Percentiles rank a stretch among this genome's conserved stretches.
Conservation (phyloP, 1,284 basidiomycete genomes). For the Ceratobasidium sp. region DNA sequence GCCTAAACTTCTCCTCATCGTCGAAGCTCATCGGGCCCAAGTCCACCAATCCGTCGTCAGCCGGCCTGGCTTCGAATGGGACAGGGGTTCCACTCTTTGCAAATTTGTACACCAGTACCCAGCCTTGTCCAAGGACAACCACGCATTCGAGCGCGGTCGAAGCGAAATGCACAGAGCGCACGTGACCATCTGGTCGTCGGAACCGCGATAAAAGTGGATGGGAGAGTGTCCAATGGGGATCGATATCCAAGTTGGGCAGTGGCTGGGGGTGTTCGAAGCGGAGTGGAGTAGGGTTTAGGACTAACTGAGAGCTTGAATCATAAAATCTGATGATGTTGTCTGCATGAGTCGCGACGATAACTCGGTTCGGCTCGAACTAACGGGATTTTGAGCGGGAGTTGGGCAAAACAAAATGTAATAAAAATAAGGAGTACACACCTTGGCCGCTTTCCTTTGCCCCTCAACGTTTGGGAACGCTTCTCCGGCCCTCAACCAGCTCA, state of each 20-base stretch:
- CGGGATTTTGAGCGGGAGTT: not conserved
- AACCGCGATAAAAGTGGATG: slow-evolving; percentile 59
- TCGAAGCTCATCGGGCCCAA: slow-evolving; percentile 62
- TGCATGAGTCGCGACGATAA: slow-evolving; percentile 74
- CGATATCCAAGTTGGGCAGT: slow-evolving; percentile 73
- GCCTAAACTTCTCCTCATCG: slow-evolving; percentile 65
- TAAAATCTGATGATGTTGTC: slow-evolving; percentile 76
- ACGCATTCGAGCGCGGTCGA: slow-evolving; percentile 76
- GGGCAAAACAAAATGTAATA: not conserved
- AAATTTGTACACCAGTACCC: slow-evolving; percentile 73
- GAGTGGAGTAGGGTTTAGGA: slow-evolving; percentile 62
- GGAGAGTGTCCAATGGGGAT: slow-evolving; percentile 53
- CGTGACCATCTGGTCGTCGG: slow-evolving; percentile 59
- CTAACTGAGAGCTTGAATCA: slow-evolving; percentile 76
- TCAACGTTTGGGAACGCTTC: slow-evolving; percentile 20
- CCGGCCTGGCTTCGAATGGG: slow-evolving; percentile 52
- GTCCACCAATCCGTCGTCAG: slow-evolving; percentile 63
- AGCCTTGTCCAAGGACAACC: slow-evolving; percentile 72
- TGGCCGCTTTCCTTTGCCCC: slow-evolving; percentile 35
- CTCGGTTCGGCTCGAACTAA: slow-evolving; percentile 69
- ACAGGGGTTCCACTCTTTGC: slow-evolving; percentile 55
- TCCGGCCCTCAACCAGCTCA: slow-evolving; percentile 26
- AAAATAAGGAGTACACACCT: slow-evolving; percentile 29
- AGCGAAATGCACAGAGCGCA: slow-evolving; percentile 69
- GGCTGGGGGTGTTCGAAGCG: slow-evolving; percentile 70